Base-by-base conservation (phyloP, 176 grass and related monocot species). In the Carex cristatella region DNA sequence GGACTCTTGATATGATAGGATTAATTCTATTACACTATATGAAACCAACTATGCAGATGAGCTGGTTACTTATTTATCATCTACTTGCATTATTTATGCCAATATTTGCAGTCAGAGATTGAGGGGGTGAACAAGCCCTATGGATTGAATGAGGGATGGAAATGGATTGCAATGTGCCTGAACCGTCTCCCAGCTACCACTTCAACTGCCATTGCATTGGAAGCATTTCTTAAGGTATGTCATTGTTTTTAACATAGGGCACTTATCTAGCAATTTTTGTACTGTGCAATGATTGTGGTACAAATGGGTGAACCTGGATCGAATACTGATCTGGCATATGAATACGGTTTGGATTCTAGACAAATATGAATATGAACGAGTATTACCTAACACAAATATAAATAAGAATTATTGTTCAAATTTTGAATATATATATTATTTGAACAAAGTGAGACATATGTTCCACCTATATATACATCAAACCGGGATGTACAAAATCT, bases 91-190 rank as follows among this genome's bases (percentile, higher is more conserved):
- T 60, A 69, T 53, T n/a, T 59, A 32, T 84, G 64, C 69, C 87
- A 59, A 68, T 87, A 7, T 92, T 32, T 88, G 75, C 85, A 98
- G 93, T 90, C 90, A 6, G 91, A 98, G 90, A 90, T 93, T 56
- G 86, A 88, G 57, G 91, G 95, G 33, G 16, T 92, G 4, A 83
- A 35, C 11, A 91, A 94, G 91, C 89, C 93, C 37, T 88, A 94
- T 73, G 95, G 95, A 63, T 89, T 98, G 88, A 86, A 89, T 10
- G 89, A 95, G 80, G 93, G 91, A 72, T 98, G 93, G 95, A 90
- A 68, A 79, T 98, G 95, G 95, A 91, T 98, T 57, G 93, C 89
- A 0, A 87, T 86, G 89, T 94, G 91, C 70, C 88, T 95, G 51
- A 98, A 98, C 77, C 18, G 84, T 83, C 91, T 98, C 13, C 93